phyloP scores from a whole-genome alignment of 1,284 basidiomycete genomes.

The Trichosporon sp. region DNA sequence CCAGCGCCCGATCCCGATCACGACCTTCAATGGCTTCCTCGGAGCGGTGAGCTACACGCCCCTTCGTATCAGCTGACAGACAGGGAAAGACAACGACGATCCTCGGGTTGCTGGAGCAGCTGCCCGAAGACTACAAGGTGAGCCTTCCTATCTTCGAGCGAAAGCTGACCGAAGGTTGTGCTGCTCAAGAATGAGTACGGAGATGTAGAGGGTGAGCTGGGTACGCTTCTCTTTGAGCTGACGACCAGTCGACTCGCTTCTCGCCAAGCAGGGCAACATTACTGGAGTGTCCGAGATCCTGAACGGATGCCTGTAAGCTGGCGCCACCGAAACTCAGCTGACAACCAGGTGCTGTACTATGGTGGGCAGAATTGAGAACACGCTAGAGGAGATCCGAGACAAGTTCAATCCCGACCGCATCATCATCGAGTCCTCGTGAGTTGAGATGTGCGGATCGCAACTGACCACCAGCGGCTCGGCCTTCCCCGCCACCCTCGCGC shows the following conservation, averaged over 20 bases:
- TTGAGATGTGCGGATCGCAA: slow-evolving; percentile 16
- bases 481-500: slow-evolving; percentile 73
- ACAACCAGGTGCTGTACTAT: slow-evolving; percentile 73
- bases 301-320: slow-evolving; percentile 79
- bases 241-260: slow-evolving; percentile 70
- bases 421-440: slow-evolving; percentile 85
- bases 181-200: slow-evolving; percentile 62
- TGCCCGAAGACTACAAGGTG: slow-evolving; percentile 67
- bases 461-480: slow-evolving; percentile 60
- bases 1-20: slow-evolving; percentile 60
- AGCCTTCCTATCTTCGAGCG: background rate
- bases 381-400: slow-evolving; percentile 80
- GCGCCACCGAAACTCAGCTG: background rate
- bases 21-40: slow-evolving; percentile 75
- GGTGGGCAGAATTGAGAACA: slow-evolving; percentile 85
- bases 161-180: slow-evolving; percentile 57
- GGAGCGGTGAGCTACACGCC: slow-evolving; percentile 34
- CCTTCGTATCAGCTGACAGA: slow-evolving; percentile 6
- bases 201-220: slow-evolving; percentile 42
- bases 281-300: slow-evolving; percentile 82
- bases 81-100: slow-evolving; percentile 60
- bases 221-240: background rate
- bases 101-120: slow-evolving; percentile 69
- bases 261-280: slow-evolving; percentile 74
- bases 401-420: slow-evolving; percentile 78